A percentile compares a stretch with the other conserved stretches of the same genome.
Conservation (phyloP, 192 early-diverging fungal species). For the Dissophora globulifera region DNA sequence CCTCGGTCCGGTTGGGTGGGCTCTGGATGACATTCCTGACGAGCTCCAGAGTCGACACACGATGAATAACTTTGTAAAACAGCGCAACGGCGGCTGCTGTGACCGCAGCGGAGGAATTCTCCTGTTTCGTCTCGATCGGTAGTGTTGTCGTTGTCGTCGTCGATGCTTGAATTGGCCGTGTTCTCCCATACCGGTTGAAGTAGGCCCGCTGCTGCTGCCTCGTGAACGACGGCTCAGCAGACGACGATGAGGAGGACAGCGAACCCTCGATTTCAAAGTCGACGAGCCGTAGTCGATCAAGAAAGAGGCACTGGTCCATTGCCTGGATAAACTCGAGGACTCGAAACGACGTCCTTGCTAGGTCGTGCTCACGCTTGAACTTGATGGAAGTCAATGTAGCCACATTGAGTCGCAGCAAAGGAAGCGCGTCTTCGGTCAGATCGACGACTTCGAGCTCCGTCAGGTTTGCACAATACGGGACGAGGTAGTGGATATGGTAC, state of each 20-base stretch:
- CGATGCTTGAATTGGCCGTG: neutral
- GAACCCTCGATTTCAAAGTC: constrained; percentile 11
- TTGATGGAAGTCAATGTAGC: constrained; percentile 4
- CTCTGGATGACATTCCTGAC: neutral
- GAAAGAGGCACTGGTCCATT: neutral
- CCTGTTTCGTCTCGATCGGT: neutral
- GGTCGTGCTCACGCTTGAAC: neutral
- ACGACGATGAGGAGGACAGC: neutral
- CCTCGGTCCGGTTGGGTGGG: neutral
- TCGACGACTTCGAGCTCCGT: constrained; percentile 17
- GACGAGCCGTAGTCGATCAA: constrained; percentile 5
- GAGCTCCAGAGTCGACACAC: constrained; percentile 4
- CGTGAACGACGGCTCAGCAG: neutral
- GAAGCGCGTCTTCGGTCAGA: constrained; percentile 2
- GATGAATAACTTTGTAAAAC: constrained; percentile 19
- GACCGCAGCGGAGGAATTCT: neutral
- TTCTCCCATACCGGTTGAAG: neutral
- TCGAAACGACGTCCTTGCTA: neutral
- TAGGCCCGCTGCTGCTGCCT: neutral
- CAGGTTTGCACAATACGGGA: constrained; percentile 8
- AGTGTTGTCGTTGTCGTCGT: no score
- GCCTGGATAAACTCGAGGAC: neutral
- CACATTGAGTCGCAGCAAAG: constrained; percentile 9
- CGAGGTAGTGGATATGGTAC: constrained; percentile 11
- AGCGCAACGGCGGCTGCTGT: neutral